phyloP scores from a whole-genome alignment of 352 stramenopile genomes.

The Phytopythium cucurbitacearum region DNA sequence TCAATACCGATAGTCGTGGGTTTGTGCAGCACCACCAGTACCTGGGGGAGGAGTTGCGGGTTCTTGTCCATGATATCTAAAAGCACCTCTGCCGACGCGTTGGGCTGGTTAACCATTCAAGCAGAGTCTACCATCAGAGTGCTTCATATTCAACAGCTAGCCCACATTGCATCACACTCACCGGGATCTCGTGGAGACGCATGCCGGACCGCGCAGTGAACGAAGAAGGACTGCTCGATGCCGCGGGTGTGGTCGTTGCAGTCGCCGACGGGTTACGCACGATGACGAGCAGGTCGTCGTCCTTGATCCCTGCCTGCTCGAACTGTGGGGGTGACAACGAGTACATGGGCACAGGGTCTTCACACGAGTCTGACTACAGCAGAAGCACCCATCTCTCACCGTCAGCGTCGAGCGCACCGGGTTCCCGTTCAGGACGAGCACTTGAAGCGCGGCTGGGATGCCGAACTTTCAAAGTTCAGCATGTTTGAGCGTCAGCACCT shows the following conservation, averaged over 20 bases:
- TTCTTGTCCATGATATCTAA: slow-evolving; percentile 86
- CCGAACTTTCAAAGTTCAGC: slow-evolving; percentile 39
- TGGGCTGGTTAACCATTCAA: slow-evolving; percentile 15
- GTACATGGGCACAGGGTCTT: too few relatives aligned
- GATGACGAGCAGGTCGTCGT: slow-evolving; percentile 72
- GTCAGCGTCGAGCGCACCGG: slow-evolving; percentile 48
- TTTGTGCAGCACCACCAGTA: slow-evolving; percentile 8
- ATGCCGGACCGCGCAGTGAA: slow-evolving; percentile 59
- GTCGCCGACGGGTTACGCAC: slow-evolving; percentile 31
- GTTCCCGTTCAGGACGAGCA: slow-evolving; percentile 61
- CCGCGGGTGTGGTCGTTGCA: slow-evolving; percentile 3
- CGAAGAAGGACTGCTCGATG: slow-evolving; percentile 9
- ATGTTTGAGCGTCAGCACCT: neutral
- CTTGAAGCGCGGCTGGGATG: slow-evolving; percentile 43
- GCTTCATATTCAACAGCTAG: neutral
- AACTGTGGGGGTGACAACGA: slow-evolving; percentile 35
- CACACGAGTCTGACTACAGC: neutral
- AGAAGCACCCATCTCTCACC: slow-evolving; percentile 16
- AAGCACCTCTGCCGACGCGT: slow-evolving; percentile 68
- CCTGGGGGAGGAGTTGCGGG: slow-evolving; percentile 57
- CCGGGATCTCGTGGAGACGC: slow-evolving; percentile 76
- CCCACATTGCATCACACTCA: slow-evolving; percentile 12
- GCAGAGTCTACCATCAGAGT: neutral
- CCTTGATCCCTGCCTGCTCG: slow-evolving; percentile 57
- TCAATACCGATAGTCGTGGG: too few relatives aligned